A percentile compares a stretch with the other conserved stretches of the same genome.
Evolutionary conservation across 1,139 yeast genomes (phyloP).

Genomic region (Yamadazyma sp.): DNA sequence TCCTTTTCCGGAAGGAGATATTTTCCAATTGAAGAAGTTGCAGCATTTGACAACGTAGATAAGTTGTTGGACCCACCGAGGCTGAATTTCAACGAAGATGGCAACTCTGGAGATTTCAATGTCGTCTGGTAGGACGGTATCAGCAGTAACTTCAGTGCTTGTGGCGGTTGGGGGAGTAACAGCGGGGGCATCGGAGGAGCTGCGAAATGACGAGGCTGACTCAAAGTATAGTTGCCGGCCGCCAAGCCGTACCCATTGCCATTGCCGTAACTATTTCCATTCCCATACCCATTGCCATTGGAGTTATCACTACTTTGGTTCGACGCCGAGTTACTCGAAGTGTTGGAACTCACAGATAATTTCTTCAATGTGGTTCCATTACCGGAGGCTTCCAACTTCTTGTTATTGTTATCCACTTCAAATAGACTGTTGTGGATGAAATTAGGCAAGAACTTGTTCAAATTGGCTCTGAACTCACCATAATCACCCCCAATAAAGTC

Average conservation of each 20-base stretch:
- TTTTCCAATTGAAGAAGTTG: conserved; percentile 1
- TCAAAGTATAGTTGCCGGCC: conserved; percentile 1
- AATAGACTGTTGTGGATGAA: conserved; percentile 9
- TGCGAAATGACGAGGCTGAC: background rate
- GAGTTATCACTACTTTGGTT: background rate
- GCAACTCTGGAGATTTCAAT: conserved; percentile 2
- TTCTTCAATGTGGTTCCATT: background rate
- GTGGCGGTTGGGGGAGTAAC: background rate
- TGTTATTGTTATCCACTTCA: conserved; percentile 5
- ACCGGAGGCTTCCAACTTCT: background rate
- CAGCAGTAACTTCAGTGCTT: background rate
- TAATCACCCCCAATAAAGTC: conserved; percentile 10
- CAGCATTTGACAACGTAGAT: conserved; percentile 4
- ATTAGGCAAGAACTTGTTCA: conserved; percentile 9
- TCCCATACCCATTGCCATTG: background rate
- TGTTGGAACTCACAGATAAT: conserved; percentile 1
- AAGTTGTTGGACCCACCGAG: conserved; percentile 1
- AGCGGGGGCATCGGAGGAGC: background rate
- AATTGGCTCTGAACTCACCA: conserved; percentile 10
- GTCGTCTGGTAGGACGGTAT: background rate
- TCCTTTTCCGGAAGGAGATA: conserved; percentile 1
- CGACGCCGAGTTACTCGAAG: background rate
- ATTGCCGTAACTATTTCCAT: too few relatives aligned
- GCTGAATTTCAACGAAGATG: background rate
- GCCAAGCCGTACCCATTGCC: too few relatives aligned